These are phyloP conservation scores for Yamadazyma triangularis DNA, from an alignment of 1,139 yeast species.

Conservation along the genomic window DNA sequence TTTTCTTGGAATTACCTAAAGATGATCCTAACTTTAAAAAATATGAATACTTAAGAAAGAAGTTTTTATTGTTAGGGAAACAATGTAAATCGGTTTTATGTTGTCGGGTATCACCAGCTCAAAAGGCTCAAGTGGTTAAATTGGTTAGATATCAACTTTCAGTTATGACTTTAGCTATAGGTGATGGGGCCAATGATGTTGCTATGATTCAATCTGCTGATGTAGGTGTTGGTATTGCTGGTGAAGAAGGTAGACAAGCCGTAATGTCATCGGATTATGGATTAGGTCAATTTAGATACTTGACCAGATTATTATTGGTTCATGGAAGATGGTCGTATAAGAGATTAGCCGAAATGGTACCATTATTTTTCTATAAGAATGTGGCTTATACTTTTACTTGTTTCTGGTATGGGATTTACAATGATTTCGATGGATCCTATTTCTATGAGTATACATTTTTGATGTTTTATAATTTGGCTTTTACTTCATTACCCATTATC, in stretches of 20 bases:
- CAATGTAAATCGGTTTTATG: slow-evolving; percentile 59
- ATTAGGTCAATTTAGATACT: slow-evolving; percentile 57
- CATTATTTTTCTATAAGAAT: slow-evolving; percentile 61
- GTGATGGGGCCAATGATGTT: slow-evolving; percentile 68
- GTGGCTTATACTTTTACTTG: slow-evolving; percentile 57
- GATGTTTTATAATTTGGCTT: slow-evolving; percentile 64
- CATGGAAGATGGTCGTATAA: slow-evolving; percentile 67
- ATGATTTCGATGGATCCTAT: slow-evolving; percentile 57
- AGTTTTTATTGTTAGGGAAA: slow-evolving; percentile 53
- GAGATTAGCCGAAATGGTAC: slow-evolving; percentile 60
- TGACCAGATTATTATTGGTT: slow-evolving; percentile 50
- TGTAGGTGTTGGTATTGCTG: slow-evolving; percentile 65
- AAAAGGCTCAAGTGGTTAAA: slow-evolving; percentile 54
- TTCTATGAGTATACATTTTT: slow-evolving; percentile 58
- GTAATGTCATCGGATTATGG: slow-evolving; percentile 67
- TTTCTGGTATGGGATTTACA: slow-evolving; percentile 60
- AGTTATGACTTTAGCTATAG: slow-evolving; percentile 64
- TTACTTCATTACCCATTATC: slow-evolving; percentile 59
- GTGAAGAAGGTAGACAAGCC: slow-evolving; percentile 67
- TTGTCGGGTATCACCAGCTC: slow-evolving; percentile 64
- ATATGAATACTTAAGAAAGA: slow-evolving; percentile 22
- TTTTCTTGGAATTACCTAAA: slow-evolving; percentile 24
- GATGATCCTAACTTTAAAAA: slow-evolving; percentile 14
- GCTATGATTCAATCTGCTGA: slow-evolving; percentile 68
- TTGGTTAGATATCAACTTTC: slow-evolving; percentile 46